phyloP scores from a whole-genome alignment of 495 filamentous ascomycete species.

The Amorphotheca resinae region DNA sequence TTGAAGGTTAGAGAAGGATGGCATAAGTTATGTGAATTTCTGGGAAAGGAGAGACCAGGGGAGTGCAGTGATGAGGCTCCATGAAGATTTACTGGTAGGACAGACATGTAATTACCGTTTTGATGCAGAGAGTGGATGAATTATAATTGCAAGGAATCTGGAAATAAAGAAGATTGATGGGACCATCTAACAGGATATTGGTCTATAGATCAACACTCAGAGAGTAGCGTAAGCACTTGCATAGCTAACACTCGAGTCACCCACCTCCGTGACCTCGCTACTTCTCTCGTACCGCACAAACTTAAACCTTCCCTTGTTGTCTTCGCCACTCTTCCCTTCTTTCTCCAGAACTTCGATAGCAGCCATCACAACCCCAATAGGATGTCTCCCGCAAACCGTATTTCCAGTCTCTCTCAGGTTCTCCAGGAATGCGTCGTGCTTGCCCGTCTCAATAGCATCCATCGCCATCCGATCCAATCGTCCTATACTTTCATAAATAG shows the following conservation, averaged over 20 bases:
- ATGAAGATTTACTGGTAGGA: too few relatives aligned
- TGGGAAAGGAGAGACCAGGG: conserved; percentile 18
- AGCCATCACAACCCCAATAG: conserved; percentile 90
- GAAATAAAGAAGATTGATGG: too few relatives aligned
- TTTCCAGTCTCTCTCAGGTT: conserved; percentile 64
- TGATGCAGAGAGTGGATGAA: too few relatives aligned
- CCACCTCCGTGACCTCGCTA: conserved; percentile 51
- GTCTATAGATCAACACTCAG: too few relatives aligned
- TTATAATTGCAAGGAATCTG: too few relatives aligned
- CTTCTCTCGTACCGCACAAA: conserved; percentile 92
- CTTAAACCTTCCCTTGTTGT: conserved; percentile 44
- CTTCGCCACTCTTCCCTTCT: conserved; percentile 12
- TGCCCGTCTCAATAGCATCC: conserved; percentile 65
- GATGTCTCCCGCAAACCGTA: conserved; percentile 91
- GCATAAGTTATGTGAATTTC: conserved; percentile 32
- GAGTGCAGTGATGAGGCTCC: too few relatives aligned
- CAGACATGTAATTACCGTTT: too few relatives aligned
- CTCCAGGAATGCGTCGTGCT: conserved; percentile 53
- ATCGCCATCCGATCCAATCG: conserved; percentile 72
- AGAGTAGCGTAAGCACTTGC: conserved; percentile 64
- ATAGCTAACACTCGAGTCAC: conserved; percentile 92
- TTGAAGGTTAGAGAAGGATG: conserved; percentile 33
- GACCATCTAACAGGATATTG: too few relatives aligned
- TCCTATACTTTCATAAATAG: conserved; percentile 78
- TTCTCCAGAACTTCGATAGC: conserved; percentile 51